Evolutionary conservation across 2,329 filamentous ascomycete genomes (phyloP).

Genomic region (Botrytis byssoidea): DNA sequence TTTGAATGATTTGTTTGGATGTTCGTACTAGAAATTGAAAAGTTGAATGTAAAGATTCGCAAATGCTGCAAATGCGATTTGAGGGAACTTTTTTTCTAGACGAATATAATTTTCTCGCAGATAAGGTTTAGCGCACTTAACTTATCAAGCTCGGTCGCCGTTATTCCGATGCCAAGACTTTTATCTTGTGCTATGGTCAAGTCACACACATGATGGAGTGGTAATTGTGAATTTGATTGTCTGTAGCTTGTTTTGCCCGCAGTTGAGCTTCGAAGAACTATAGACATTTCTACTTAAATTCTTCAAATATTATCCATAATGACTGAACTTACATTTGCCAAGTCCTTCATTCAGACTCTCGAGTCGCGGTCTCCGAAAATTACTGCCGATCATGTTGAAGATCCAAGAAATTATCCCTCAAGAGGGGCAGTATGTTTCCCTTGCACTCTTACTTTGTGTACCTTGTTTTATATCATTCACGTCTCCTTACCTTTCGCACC

Average conservation of each 20-base stretch:
- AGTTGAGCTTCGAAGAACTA: neutral
- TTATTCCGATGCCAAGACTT: constrained; percentile 26
- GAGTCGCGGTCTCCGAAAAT: constrained; percentile 79
- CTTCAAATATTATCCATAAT: constrained; percentile 47
- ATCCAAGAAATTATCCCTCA: constrained; percentile 74
- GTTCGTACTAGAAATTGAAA: constrained; percentile 15
- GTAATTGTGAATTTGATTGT: neutral
- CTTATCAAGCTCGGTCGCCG: constrained; percentile 22
- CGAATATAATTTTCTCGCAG: constrained; percentile 26
- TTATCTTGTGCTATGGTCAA: neutral
- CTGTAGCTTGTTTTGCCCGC: constrained; percentile 2
- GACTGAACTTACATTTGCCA: constrained; percentile 84
- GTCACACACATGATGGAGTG: neutral
- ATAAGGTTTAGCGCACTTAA: constrained; percentile 30
- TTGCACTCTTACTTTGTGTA: neutral
- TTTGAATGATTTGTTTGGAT: constrained; percentile 39
- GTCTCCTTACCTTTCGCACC: neutral
- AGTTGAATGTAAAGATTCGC: constrained; percentile 18
- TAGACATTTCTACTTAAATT: neutral
- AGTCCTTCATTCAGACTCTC: constrained; percentile 75
- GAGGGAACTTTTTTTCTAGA: constrained; percentile 26
- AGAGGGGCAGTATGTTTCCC: constrained; percentile 66
- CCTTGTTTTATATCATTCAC: neutral
- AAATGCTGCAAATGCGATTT: constrained; percentile 19
- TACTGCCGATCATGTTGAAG: constrained; percentile 85